Evolutionary conservation across 148 eudicot species (phyloP).

Genomic region (Fagopyrum tataricum): DNA sequence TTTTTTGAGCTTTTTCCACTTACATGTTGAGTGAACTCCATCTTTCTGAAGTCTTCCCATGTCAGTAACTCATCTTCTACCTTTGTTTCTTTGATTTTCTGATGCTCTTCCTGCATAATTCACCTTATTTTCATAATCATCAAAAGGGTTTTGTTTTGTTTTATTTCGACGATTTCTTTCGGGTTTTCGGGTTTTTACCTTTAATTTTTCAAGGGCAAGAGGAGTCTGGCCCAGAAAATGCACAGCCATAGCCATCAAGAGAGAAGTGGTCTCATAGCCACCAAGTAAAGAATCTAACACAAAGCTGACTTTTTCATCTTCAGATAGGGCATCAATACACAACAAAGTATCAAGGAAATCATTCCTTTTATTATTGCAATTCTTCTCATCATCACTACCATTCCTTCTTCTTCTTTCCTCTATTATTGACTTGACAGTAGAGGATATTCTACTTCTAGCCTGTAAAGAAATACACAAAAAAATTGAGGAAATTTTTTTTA

Average conservation of each 20-base stretch:
- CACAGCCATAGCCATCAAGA: conserved; percentile 42
- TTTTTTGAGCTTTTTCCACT: conserved; percentile 1
- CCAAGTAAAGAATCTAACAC: conserved; percentile 63
- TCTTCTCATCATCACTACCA: conserved; percentile 7
- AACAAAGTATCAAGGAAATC: conserved; percentile 57
- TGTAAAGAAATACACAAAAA: conserved; percentile 30
- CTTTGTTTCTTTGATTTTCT: conserved; percentile 36
- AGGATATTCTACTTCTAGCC: conserved; percentile 66
- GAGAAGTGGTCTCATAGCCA: conserved; percentile 64
- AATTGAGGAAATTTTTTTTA: neutral
- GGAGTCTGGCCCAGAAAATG: conserved; percentile 45
- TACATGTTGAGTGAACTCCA: conserved; percentile 53
- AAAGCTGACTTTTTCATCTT: conserved; percentile 66
- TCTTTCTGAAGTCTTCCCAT: conserved; percentile 54
- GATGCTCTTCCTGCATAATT: conserved; percentile 37
- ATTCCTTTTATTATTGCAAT: conserved; percentile 21
- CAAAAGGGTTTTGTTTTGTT: neutral
- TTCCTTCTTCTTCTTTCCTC: conserved; percentile 44
- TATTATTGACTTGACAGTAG: conserved; percentile 58
- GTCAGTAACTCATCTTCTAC: conserved; percentile 29
- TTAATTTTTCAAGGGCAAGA: conserved; percentile 34
- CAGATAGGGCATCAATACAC: conserved; percentile 43
- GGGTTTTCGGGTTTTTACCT: conserved; percentile 22
- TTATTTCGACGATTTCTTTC: neutral
- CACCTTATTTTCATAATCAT: neutral